A percentile compares a stretch with the other conserved stretches of the same genome.
These are phyloP conservation scores for Graphilbum sp. DNA, from an alignment of 2,329 filamentous ascomycete species.

Conservation along the genomic window DNA sequence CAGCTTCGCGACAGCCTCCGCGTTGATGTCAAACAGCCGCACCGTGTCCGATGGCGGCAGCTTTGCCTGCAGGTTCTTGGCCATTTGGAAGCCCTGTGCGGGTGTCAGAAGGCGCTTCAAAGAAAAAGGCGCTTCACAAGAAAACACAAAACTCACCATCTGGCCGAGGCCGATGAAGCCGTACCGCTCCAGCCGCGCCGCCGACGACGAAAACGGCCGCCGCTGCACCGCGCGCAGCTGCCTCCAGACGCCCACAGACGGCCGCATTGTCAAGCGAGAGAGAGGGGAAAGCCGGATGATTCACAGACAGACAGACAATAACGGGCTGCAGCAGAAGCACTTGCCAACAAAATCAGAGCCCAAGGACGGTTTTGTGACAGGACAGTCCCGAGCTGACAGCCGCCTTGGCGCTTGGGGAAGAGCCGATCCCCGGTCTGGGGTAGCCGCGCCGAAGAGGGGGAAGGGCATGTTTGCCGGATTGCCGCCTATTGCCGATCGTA, in stretches of 20 bases:
- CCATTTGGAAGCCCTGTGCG: conserved; percentile 43
- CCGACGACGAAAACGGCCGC: conserved; percentile 33
- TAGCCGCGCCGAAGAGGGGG: not conserved
- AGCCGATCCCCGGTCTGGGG: not conserved
- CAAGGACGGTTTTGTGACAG: not conserved
- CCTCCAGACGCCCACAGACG: conserved; percentile 11
- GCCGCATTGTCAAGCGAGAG: conserved; percentile 9
- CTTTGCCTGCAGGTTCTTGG: conserved; percentile 42
- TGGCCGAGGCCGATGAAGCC: conserved; percentile 44
- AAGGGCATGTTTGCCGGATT: conserved; percentile 5
- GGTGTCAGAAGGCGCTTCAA: too few species aligned
- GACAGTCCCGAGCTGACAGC: too few species aligned
- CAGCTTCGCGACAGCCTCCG: conserved; percentile 27
- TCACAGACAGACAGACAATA: too few species aligned
- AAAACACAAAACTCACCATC: conserved; percentile 28
- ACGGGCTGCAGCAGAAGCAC: too few species aligned
- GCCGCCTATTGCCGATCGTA: conserved; percentile 6
- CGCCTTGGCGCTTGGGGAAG: too few species aligned
- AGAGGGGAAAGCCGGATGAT: not conserved
- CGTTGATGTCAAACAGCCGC: conserved; percentile 40
- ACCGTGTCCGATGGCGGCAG: conserved; percentile 33
- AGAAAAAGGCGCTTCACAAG: not conserved
- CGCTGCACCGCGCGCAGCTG: conserved; percentile 18
- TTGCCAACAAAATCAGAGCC: not conserved
- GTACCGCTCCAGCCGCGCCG: conserved; percentile 32